A percentile compares a stretch with the other conserved stretches of the same genome.
These are phyloP conservation scores for Amanita thiersii DNA, from an alignment of 768 basidiomycete genomes.

Conservation along the genomic window DNA sequence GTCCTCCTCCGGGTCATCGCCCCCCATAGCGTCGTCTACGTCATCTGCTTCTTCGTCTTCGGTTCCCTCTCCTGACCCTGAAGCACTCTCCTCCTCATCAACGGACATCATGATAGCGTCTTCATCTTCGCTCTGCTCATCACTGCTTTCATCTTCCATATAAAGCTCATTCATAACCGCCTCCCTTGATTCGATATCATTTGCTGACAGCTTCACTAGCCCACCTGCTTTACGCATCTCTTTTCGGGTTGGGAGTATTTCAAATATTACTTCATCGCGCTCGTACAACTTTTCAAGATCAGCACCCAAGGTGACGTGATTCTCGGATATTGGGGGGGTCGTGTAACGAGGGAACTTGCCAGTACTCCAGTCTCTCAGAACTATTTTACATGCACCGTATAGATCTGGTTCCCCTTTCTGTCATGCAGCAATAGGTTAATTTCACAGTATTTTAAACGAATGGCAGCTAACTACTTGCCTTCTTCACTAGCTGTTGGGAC, in stretches of 20 bases:
- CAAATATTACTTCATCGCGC: slow-evolving; percentile 44
- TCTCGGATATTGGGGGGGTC: slow-evolving; percentile 30
- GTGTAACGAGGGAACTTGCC: slow-evolving; percentile 72
- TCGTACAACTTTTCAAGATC: slow-evolving; percentile 25
- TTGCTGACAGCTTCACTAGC: slow-evolving; percentile 42
- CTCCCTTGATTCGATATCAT: slow-evolving; percentile 29
- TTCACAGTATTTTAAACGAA: slow-evolving; percentile 7
- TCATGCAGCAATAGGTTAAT: slow-evolving; percentile 11
- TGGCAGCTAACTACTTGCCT: slow-evolving; percentile 35
- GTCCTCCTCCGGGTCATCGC: slow-evolving; percentile 29
- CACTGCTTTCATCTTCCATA: slow-evolving; percentile 32
- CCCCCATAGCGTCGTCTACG: slow-evolving; percentile 27
- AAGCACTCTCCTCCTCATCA: slow-evolving; percentile 31
- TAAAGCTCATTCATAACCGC: slow-evolving; percentile 32
- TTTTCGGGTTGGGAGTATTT: slow-evolving; percentile 43
- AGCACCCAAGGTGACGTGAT: slow-evolving; percentile 11
- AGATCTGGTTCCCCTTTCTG: slow-evolving; percentile 71
- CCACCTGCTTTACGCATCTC: slow-evolving; percentile 58
- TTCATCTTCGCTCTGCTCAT: slow-evolving; percentile 21
- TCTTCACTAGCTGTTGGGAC: slow-evolving; percentile 66
- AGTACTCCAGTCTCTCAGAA: slow-evolving; percentile 80
- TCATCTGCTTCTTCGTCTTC: slow-evolving; percentile 24
- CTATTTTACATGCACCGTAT: slow-evolving; percentile 63
- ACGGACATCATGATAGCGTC: no score
- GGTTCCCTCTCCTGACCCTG: slow-evolving; percentile 22